Evolutionary conservation across 345 rosid genomes (phyloP).

Genomic region (Arabis alpina): DNA sequence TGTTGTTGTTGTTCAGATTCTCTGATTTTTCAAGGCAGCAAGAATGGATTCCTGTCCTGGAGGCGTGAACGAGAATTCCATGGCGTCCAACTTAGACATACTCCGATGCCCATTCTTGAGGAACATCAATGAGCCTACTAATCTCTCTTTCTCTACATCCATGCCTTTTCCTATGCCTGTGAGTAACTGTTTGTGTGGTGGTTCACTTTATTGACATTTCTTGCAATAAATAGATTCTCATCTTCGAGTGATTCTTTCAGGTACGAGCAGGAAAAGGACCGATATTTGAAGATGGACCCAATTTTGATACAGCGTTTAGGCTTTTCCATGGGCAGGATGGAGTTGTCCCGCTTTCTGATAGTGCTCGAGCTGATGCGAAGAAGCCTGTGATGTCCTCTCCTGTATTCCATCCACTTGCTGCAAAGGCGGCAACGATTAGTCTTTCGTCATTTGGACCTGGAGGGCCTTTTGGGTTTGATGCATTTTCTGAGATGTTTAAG

Average conservation of each 20-base stretch:
- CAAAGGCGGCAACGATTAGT: slow-evolving; percentile 93
- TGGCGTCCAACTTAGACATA: slow-evolving; percentile 56
- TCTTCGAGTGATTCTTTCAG: slow-evolving; percentile 40
- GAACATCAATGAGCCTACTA: slow-evolving; percentile 95
- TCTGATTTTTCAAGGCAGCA: slow-evolving; percentile 12
- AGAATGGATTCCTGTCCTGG: slow-evolving; percentile 66
- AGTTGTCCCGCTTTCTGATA: slow-evolving; percentile 87
- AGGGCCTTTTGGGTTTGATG: slow-evolving; percentile 85
- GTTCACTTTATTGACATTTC: not conserved
- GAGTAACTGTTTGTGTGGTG: slow-evolving; percentile 36
- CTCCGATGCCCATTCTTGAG: slow-evolving; percentile 92
- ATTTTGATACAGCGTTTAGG: slow-evolving; percentile 90
- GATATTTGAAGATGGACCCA: slow-evolving; percentile 96
- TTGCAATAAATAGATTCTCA: not conserved
- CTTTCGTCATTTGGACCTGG: slow-evolving; percentile 90
- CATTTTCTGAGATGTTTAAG: slow-evolving; percentile 68
- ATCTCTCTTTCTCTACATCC: slow-evolving; percentile 74
- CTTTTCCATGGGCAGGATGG: slow-evolving; percentile 95
- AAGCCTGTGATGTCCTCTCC: slow-evolving; percentile 49
- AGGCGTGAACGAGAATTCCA: slow-evolving; percentile 56
- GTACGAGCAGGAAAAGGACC: slow-evolving; percentile 76
- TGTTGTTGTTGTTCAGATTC: slow-evolving; percentile 35
- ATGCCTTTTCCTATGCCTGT: slow-evolving; percentile 78
- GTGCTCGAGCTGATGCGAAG: slow-evolving; percentile 45
- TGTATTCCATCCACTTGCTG: slow-evolving; percentile 87